phyloP scores from a whole-genome alignment of 2,329 filamentous ascomycete species.

The Talaromyces sp. region DNA sequence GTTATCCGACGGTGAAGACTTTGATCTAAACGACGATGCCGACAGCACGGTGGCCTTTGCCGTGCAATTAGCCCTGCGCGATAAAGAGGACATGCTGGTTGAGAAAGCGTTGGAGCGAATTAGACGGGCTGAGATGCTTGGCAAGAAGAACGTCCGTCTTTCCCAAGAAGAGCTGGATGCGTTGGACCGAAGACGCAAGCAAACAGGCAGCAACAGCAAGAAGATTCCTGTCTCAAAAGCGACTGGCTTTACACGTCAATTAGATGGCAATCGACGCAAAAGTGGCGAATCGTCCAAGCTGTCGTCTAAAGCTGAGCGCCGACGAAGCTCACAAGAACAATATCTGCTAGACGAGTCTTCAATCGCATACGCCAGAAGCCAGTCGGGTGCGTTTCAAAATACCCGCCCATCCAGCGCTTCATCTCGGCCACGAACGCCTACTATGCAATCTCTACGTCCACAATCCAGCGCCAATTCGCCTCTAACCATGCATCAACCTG shows the following conservation, averaged over 20 bases:
- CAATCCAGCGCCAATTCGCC: slow-evolving; percentile 29
- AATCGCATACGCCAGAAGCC: neutral
- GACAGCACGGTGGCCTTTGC: slow-evolving; percentile 39
- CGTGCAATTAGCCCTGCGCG: slow-evolving; percentile 51
- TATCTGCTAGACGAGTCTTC: neutral
- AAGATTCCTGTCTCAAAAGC: slow-evolving; percentile 1
- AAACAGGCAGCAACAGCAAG: slow-evolving; percentile 20
- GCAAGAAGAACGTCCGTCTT: slow-evolving; percentile 72
- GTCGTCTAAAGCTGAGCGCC: slow-evolving; percentile 17
- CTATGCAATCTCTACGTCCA: slow-evolving; percentile 33
- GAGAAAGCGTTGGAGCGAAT: slow-evolving; percentile 76
- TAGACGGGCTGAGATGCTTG: slow-evolving; percentile 66
- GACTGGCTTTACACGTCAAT: neutral
- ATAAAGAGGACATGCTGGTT: slow-evolving; percentile 69
- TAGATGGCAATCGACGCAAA: slow-evolving; percentile 10
- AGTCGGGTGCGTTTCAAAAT: slow-evolving; percentile 14
- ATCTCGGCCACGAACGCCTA: slow-evolving; percentile 39
- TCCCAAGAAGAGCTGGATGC: slow-evolving; percentile 75
- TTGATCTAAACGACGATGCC: slow-evolving; percentile 48
- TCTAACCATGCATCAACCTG: slow-evolving; percentile 27
- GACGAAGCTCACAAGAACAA: slow-evolving; percentile 27
- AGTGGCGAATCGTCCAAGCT: slow-evolving; percentile 13
- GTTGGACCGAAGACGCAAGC: slow-evolving; percentile 58
- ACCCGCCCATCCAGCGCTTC: slow-evolving; percentile 32
- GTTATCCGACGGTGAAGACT: slow-evolving; percentile 42